A percentile compares a stretch with the other conserved stretches of the same genome.
Conservation (phyloP, 1,139 yeast species). For the Wickerhamomyces sp. region DNA sequence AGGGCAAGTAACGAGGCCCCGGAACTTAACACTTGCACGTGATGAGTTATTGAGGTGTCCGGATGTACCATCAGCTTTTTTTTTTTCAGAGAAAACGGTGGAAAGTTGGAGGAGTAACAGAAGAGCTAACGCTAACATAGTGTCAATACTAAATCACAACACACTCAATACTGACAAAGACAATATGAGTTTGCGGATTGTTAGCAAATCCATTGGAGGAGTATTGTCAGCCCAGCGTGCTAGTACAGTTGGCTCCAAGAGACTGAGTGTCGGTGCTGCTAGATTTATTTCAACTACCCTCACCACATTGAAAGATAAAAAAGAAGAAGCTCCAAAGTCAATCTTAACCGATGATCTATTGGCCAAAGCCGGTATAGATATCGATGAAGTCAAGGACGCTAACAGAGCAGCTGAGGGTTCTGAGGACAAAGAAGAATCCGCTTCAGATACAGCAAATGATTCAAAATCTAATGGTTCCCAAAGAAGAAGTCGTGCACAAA, state of each 20-base stretch:
- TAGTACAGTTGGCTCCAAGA: not conserved
- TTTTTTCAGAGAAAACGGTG: not conserved
- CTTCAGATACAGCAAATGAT: slow-evolving; percentile 9
- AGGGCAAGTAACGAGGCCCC: slow-evolving; percentile 5
- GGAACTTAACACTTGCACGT: not conserved
- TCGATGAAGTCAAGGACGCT: slow-evolving; percentile 27
- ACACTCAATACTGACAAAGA: not conserved
- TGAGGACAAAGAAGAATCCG: slow-evolving; percentile 23
- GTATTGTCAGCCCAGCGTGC: not conserved
- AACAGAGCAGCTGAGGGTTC: slow-evolving; percentile 3
- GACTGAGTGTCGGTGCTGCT: not conserved
- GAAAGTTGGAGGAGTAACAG: too few species aligned
- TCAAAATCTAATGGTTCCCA: slow-evolving; percentile 2
- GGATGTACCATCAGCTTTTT: not conserved
- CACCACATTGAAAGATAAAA: slow-evolving; percentile 17
- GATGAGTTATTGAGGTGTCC: not conserved
- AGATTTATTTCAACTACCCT: slow-evolving; percentile 17
- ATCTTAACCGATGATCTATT: slow-evolving; percentile 78
- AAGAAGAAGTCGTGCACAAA: slow-evolving; percentile 45
- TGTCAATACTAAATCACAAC: too few species aligned
- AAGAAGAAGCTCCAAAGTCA: slow-evolving; percentile 39
- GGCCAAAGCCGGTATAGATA: slow-evolving; percentile 78
- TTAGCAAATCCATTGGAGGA: not conserved
- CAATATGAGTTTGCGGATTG: not conserved
- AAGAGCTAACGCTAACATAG: too few species aligned